Evolutionary conservation across 1,284 basidiomycete genomes (phyloP), one percentile per base, ranked within the genome.

Genomic region (Caloboletus firmus): DNA sequence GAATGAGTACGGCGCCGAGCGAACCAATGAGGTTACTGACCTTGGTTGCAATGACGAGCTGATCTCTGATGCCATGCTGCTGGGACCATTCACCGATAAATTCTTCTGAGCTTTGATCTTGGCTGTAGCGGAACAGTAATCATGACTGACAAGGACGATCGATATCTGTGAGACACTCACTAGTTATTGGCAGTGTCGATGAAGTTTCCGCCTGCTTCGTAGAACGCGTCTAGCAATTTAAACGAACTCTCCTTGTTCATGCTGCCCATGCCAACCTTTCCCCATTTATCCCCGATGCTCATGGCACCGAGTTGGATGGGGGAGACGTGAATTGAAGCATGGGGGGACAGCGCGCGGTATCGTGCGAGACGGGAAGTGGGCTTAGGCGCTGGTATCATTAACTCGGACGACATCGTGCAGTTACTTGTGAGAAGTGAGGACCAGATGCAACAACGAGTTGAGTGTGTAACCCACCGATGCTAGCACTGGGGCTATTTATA

Each of bases 41-140:
- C 69, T 83, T 83, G 18, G 79, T 81, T 2, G 79, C 79, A 36
- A 83, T 72, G 51, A 81, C 77, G n/a, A 79, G 67, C 61, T 82
- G 77, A 59, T 84, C 80, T 3, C 83, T 74, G 49, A 76, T 80
- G 0, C 73, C 75, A 6, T 78, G 71, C 20, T 63, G 54, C 51
- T 80, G 76, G 49, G 76, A 76, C 82, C 83, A 84, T 61, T 80
- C 56, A n/a, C 56, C 56, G 5, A 57, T 59, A 7, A 57, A 56
- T 28, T 49, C 51, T 41, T 57, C 56, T 76, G 17, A 78, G 11
- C 73, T 67, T 35, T 76, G 79, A 41, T 79, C 72, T 53, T 80
- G 78, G 56, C 80, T 81, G 24, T 12, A 45, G 9, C n/a, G 11
- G 35, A 12, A 15, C 20, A 22, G 13, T 39, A 22, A 53, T 4